Base-by-base conservation (phyloP, 306 rosid genomes). In the Chamaecrista fasciculata region DNA sequence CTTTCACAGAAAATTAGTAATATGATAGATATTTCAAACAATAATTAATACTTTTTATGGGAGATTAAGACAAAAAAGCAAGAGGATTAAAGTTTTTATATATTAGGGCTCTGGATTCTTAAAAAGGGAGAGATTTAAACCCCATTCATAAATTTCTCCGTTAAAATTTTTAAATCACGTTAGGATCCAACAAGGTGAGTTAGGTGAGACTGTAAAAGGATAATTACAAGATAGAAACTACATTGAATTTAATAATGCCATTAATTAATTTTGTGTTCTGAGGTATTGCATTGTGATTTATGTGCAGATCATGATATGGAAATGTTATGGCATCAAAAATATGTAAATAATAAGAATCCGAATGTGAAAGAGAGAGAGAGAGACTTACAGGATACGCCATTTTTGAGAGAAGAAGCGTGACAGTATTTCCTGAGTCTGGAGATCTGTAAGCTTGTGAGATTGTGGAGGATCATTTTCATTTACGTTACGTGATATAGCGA, bases 321-420 rank as follows among this genome's bases (percentile, higher is more conserved):
- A 11, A n/a, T n/a, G n/a, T n/a, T 43, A 50, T 50, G 71, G 40
- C n/a, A 53, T 28, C 61, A 67, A 23, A 69, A 43, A 37, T 42
- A 20, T 40, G 78, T 55, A 50, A 63, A 29, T 19, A 8, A 10
- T 36, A 8, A 52, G 7, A 81, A 62, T 42, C 31, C 58, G 19
- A 66, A 51, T 4, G 11, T 8, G 6, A 15, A 47, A 66, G 65
- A 65, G 42, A 3, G 37, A 46, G 44, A 60, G 31, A 59, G 11
- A 69, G n/a, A 78, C 76, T 52, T 74, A 75, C 86, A 47, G 74
- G 33, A 29, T 33, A 43, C 57, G 58, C 78, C 86, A 82, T 82
- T 74, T 71, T 23, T 10, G 51, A 66, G 66, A 66, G 50, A 34
- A 66, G 28, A 57, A 28, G 53, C 11, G 51, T 68, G 44, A 29